Percentiles rank a stretch among this genome's conserved stretches.
phyloP scores from a whole-genome alignment of 2,329 filamentous ascomycete genomes.

The Parastagonospora nodorum region DNA sequence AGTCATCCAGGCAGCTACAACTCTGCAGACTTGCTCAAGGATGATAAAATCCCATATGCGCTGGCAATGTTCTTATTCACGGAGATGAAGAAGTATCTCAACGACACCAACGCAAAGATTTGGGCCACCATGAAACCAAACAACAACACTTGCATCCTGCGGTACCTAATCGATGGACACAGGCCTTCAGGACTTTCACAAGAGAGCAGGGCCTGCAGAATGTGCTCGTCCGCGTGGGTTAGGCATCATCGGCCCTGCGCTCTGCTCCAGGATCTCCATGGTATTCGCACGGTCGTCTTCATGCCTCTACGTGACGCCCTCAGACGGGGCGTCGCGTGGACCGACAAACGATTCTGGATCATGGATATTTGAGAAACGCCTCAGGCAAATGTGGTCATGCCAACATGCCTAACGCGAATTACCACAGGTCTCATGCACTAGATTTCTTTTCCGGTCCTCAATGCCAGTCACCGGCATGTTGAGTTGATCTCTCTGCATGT shows the following conservation, averaged over 20 bases:
- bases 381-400: neutral
- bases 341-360: conserved; percentile 12
- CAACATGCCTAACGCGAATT: neutral
- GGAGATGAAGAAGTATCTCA: conserved; percentile 8
- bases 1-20: neutral
- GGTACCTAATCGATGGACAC: conserved; percentile 10
- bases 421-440: neutral
- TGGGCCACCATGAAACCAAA: conserved; percentile 10
- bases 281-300: conserved; percentile 15
- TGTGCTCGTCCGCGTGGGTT: conserved; percentile 6
- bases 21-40: neutral
- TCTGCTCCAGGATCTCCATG: conserved; percentile 13
- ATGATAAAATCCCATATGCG: conserved; percentile 1
- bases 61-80: conserved; percentile 4
- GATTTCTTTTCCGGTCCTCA: no score
- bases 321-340: neutral
- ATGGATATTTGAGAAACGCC: neutral
- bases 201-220: conserved; percentile 6
- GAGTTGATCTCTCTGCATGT: no score
- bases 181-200: conserved; percentile 4
- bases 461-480: no score
- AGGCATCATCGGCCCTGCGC: conserved; percentile 13
- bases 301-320: conserved; percentile 10
- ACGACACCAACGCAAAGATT: neutral
- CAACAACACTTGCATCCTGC: conserved; percentile 10